Conservation (phyloP, 2,329 filamentous ascomycete species). For the Monilinia laxa region DNA sequence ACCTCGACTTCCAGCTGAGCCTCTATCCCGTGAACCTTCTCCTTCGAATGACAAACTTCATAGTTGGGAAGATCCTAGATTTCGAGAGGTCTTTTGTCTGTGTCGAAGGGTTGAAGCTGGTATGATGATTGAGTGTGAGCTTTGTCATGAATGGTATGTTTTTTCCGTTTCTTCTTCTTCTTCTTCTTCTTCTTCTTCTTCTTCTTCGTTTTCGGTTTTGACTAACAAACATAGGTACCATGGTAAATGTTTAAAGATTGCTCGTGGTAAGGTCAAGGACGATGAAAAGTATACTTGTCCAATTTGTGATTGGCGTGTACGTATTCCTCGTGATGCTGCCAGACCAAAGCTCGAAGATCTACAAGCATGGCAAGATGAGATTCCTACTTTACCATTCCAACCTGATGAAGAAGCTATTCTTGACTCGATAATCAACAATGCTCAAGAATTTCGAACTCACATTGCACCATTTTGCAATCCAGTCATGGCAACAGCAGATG, state of each 20-base stretch:
- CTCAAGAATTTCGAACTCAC: conserved; percentile 79
- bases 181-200: not conserved
- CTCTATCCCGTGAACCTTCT: conserved; percentile 78
- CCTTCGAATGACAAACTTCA: conserved; percentile 53
- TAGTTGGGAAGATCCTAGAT: conserved; percentile 61
- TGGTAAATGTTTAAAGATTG: conserved; percentile 96
- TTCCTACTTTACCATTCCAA: conserved; percentile 80
- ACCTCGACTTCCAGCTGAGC: conserved; percentile 86
- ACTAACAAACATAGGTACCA: conserved; percentile 68
- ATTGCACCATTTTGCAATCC: conserved; percentile 80
- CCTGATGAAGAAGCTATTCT: conserved; percentile 91
- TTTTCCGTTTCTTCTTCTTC: not conserved
- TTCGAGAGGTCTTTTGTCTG: conserved; percentile 90
- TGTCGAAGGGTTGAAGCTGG: conserved; percentile 90
- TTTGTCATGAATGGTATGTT: conserved; percentile 93
- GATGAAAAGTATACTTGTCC: conserved; percentile 98
- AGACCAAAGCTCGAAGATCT: conserved; percentile 93
- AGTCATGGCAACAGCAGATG: conserved; percentile 75
- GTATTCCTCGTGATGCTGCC: conserved; percentile 93
- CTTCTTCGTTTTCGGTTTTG: not conserved
- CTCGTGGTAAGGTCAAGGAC: conserved; percentile 94
- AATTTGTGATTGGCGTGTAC: conserved; percentile 95
- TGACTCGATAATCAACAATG: conserved; percentile 81
- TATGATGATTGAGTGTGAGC: conserved; percentile 99
- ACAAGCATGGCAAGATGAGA: conserved; percentile 78